Base-by-base conservation (phyloP, 2,329 filamentous ascomycete species). In the Dactylonectria macrodidyma region DNA sequence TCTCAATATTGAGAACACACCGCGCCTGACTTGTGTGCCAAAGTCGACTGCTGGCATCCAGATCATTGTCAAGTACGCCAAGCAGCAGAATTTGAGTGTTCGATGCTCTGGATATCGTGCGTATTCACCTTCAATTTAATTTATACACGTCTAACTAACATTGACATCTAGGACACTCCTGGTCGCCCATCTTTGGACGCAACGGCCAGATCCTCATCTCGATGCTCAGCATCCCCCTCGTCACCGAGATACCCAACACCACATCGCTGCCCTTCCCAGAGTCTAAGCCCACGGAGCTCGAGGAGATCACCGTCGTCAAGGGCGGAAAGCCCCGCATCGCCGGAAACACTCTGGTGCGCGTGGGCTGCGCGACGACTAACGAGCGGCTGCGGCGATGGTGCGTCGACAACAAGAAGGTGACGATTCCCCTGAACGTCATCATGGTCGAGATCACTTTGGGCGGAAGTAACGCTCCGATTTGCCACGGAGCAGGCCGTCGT, bases 381-480 rank as follows among this genome's bases (percentile, higher is more conserved):
- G 66, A 69, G 30, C 59, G 59, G 34, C 51, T 69, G 8, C 56
- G 66, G 6, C 59, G 66, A 22, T 69, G 66, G 66, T 69, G 66
- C 50, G 44, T 63, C 44, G 11, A 60, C 1, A 50, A 59, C 34
- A 57, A 57, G 4, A 60, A 48, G 11, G 66, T 66, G 16, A 66
- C 66, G 2, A 48, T 69, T 2, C 62, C 66, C 7, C 55, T 69
- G 8, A 69, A 69, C 51, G 56, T 63, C 22, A 69, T 69, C 44
- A 61, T 62, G 59, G 66, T 69, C 3, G 66, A 69, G 50, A 66
- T 69, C 24, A 69, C 62, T 1, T 44, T 66, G 26, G 66, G 66
- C 12, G 66, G 62, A 12, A 69, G 62, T 46, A 69, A 69, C 22
- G 66, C 62, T 8, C 55, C 63, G 1, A 69, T 69, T 46, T 69